These are phyloP conservation scores for Elasticomyces elasticus DNA, from an alignment of 495 filamentous ascomycete species.

Conservation along the genomic window DNA sequence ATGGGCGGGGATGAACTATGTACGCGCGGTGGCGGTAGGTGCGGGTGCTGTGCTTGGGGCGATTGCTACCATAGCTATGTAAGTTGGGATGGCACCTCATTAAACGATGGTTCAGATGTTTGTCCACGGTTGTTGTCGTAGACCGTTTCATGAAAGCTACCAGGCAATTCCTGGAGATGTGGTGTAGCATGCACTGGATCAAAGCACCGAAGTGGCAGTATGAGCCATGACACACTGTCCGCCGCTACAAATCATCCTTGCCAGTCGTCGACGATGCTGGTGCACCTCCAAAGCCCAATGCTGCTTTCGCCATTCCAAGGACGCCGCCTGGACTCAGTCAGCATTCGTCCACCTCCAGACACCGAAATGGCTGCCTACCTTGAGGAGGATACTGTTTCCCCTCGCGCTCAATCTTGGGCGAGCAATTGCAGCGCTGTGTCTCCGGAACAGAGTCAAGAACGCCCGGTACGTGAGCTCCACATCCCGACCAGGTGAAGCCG, in stretches of 20 bases:
- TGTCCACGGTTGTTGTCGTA: too few relatives aligned
- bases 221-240: too few relatives aligned
- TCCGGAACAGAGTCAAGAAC: slow-evolving; percentile 38
- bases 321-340: background rate
- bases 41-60: slow-evolving; percentile 2
- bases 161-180: too few relatives aligned
- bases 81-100: too few relatives aligned
- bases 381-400: slow-evolving; percentile 30
- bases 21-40: slow-evolving; percentile 2
- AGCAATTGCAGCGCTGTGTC: slow-evolving; percentile 40
- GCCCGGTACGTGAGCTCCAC: slow-evolving; percentile 24
- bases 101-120: too few relatives aligned
- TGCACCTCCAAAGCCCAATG: slow-evolving; percentile 7
- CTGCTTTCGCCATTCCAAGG: slow-evolving; percentile 3
- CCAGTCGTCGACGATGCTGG: background rate
- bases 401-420: slow-evolving; percentile 30
- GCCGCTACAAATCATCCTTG: slow-evolving; percentile 6
- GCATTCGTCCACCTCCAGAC: background rate
- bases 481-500: slow-evolving; percentile 25
- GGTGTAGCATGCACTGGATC: too few relatives aligned
- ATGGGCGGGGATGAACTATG: slow-evolving; percentile 7
- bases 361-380: slow-evolving; percentile 1
- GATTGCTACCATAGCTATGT: background rate
- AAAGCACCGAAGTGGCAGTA: too few relatives aligned
- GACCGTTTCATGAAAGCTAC: too few relatives aligned